These are phyloP conservation scores for Suillus brevipes DNA, from an alignment of 768 basidiomycete species.

Conservation along the genomic window DNA sequence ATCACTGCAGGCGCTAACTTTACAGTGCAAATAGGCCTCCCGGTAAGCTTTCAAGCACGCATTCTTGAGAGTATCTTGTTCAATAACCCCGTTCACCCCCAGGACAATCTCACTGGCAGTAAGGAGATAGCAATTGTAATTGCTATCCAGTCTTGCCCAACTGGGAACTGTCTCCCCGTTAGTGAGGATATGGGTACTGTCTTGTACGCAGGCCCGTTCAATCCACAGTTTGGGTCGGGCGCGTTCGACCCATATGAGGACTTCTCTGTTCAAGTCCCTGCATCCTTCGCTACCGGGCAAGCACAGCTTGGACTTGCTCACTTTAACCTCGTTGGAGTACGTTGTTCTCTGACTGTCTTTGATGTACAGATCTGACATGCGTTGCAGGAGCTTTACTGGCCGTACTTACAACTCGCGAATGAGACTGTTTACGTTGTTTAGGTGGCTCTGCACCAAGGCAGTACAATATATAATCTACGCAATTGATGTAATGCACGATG, in stretches of 20 bases:
- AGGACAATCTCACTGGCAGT: conserved; percentile 36
- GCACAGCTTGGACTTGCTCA: conserved; percentile 36
- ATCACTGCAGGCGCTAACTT: conserved; percentile 39
- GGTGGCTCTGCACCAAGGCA: neutral
- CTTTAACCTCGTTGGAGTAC: conserved; percentile 36
- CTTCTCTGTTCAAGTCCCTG: conserved; percentile 40
- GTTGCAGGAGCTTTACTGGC: neutral
- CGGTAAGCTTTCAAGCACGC: conserved; percentile 31
- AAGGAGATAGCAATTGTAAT: conserved; percentile 42
- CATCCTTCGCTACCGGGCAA: conserved; percentile 23
- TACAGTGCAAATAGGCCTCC: conserved; percentile 42
- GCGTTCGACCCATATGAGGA: conserved; percentile 38
- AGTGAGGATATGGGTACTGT: conserved; percentile 37
- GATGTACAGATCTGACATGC: neutral
- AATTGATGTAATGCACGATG: neutral
- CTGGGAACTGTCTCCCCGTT: conserved; percentile 21
- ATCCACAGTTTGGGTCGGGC: conserved; percentile 31
- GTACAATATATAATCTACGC: neutral
- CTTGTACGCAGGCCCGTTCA: conserved; percentile 42
- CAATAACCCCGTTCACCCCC: neutral
- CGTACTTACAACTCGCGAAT: neutral
- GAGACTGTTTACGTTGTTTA: conserved; percentile 5
- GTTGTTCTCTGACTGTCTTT: conserved; percentile 10
- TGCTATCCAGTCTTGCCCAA: conserved; percentile 36
- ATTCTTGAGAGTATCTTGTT: neutral